A percentile compares a stretch with the other conserved stretches of the same genome.
phyloP scores from a whole-genome alignment of 345 rosid genomes.

The Balakata baccata region DNA sequence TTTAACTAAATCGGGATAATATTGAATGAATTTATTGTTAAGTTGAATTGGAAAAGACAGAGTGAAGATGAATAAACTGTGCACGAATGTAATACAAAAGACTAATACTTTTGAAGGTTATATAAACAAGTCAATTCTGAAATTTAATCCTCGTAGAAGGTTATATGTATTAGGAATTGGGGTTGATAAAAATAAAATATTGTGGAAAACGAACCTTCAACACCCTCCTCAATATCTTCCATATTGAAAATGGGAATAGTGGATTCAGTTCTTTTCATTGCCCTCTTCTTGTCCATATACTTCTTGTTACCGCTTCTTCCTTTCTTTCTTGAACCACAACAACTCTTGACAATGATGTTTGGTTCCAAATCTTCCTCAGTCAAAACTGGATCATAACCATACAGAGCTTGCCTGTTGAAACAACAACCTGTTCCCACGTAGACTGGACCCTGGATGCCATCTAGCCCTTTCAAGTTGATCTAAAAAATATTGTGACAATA shows the following conservation, averaged over 20 bases:
- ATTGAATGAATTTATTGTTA: not conserved
- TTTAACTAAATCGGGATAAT: conserved; percentile 3
- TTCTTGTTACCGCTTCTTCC: conserved; percentile 66
- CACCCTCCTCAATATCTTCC: conserved; percentile 98
- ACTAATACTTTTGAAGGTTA: not conserved
- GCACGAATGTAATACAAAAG: not conserved
- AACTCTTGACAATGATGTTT: conserved; percentile 88
- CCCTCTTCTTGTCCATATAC: conserved; percentile 72
- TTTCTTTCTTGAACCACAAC: conserved; percentile 96
- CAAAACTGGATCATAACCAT: conserved; percentile 97
- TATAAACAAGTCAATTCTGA: not conserved
- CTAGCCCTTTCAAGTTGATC: conserved; percentile 98
- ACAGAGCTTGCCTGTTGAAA: conserved; percentile 96
- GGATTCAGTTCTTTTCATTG: conserved; percentile 87
- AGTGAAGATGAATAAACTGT: not conserved
- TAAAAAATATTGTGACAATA: conserved; percentile 30
- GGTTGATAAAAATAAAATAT: not conserved
- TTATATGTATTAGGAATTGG: not conserved
- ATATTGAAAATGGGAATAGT: conserved; percentile 91
- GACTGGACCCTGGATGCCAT: conserved; percentile 98
- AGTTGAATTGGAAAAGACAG: not conserved
- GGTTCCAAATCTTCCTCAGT: conserved; percentile 95
- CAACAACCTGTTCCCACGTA: conserved; percentile 99
- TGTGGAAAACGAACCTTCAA: conserved; percentile 68
- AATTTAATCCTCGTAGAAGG: not conserved